These are phyloP conservation scores for Pseudogymnoascus verrucosus DNA, from an alignment of 2,329 filamentous ascomycete species.

Conservation along the genomic window DNA sequence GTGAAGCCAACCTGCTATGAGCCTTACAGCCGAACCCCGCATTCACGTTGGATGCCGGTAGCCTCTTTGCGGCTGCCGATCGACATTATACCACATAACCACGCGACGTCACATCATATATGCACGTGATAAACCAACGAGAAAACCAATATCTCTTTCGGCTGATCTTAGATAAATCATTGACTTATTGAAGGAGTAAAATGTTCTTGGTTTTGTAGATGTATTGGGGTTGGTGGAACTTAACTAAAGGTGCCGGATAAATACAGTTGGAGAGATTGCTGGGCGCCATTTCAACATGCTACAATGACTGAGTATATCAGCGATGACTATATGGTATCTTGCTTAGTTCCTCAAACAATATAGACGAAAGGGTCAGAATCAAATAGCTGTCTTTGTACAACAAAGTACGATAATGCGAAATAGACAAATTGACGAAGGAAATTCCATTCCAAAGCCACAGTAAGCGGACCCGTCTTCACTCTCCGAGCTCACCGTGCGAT, in stretches of 20 bases:
- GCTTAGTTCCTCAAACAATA: neutral
- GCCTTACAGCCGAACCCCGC: neutral
- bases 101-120: neutral
- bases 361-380: neutral
- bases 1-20: neutral
- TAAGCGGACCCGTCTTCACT: neutral
- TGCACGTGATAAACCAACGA: neutral
- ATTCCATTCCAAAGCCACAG: neutral
- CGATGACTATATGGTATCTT: neutral
- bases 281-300: neutral
- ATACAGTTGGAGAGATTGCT: neutral
- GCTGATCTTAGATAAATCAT: neutral
- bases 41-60: neutral
- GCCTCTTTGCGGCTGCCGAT: neutral
- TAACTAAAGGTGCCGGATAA: neutral
- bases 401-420: neutral
- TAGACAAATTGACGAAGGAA: neutral
- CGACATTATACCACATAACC: neutral
- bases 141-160: neutral
- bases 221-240: neutral
- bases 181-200: neutral
- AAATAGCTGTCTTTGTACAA: neutral
- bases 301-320: neutral
- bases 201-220: too few relatives aligned
- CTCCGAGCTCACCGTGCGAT: neutral